A percentile compares a stretch with the other conserved stretches of the same genome.
These are phyloP conservation scores for Eutrema japonicum DNA, from an alignment of 345 rosid species.

Conservation along the genomic window DNA sequence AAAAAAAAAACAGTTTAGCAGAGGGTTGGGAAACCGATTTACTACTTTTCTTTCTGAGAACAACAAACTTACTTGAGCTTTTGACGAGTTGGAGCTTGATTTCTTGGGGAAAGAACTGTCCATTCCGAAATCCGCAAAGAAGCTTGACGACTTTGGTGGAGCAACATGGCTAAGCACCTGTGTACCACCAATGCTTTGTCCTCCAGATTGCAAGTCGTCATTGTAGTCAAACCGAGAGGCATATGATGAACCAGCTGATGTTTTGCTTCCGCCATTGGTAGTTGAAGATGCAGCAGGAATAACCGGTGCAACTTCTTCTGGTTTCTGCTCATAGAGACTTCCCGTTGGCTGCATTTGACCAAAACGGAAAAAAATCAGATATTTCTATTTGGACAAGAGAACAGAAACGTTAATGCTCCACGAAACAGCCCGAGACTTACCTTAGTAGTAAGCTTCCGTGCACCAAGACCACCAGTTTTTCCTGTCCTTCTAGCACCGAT, in stretches of 20 bases:
- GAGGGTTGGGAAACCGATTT: background rate
- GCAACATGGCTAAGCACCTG: conserved; percentile 85
- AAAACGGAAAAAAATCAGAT: background rate
- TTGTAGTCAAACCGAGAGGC: conserved; percentile 92
- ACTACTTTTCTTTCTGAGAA: background rate
- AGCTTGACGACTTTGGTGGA: conserved; percentile 87
- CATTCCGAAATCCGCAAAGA: conserved; percentile 94
- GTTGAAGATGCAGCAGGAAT: conserved; percentile 58
- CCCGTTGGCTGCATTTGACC: conserved; percentile 65
- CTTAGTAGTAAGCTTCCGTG: conserved; percentile 85
- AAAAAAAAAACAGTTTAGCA: background rate
- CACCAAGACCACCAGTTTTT: conserved; percentile 93
- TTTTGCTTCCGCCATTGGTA: conserved; percentile 43
- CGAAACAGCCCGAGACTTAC: conserved; percentile 42
- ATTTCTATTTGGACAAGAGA: conserved; percentile 1
- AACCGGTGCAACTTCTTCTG: conserved; percentile 74
- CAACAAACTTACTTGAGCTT: conserved; percentile 59
- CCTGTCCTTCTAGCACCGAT: conserved; percentile 78
- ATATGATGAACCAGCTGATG: conserved; percentile 59
- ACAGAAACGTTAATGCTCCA: background rate
- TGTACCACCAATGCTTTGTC: conserved; percentile 54
- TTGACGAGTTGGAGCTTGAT: conserved; percentile 61
- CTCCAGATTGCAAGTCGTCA: conserved; percentile 67
- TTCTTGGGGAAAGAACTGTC: conserved; percentile 76
- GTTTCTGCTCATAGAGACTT: conserved; percentile 93